Evolutionary conservation across 345 rosid species (phyloP).

Genomic region (thale cress (Arabidopsis thaliana)): TAIR10.1 NC_003076.8:5214001-5214500

Average conservation of each 20-base stretch:
- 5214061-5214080: conserved; percentile 67
- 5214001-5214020: conserved; percentile 66
- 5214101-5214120: conserved; percentile 82
- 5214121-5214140: conserved; percentile 65
- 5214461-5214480: conserved; percentile 68
- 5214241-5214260: conserved; percentile 75
- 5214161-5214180: conserved; percentile 72
- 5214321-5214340: conserved; percentile 75
- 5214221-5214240: conserved; percentile 69
- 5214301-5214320: conserved; percentile 72
- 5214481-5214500: conserved; percentile 64
- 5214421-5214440: conserved; percentile 70
- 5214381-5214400: conserved; percentile 72
- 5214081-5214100: conserved; percentile 72
- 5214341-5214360: conserved; percentile 50
- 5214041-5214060: conserved; percentile 63
- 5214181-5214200: conserved; percentile 82
- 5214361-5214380: conserved; percentile 59
- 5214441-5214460: conserved; percentile 54
- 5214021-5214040: conserved; percentile 54
- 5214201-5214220: conserved; percentile 74
- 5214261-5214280: conserved; percentile 53
- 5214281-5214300: conserved; percentile 71
- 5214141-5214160: conserved; percentile 67
- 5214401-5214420: conserved; percentile 61